phyloP scores from a whole-genome alignment of 1,284 basidiomycete genomes.

The Ustilago curta region DNA sequence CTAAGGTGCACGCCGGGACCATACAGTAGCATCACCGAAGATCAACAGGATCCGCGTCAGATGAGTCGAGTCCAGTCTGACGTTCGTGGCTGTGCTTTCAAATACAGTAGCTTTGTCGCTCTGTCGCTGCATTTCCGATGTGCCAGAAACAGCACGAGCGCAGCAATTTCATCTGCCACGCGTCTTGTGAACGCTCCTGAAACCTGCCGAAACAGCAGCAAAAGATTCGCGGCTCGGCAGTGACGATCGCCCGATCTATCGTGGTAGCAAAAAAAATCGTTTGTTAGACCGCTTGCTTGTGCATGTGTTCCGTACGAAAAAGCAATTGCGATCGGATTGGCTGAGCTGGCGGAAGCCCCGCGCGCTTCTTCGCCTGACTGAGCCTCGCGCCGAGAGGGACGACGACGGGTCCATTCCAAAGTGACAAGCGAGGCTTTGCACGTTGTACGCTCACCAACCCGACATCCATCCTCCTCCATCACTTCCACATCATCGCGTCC shows the following conservation, averaged over 20 bases:
- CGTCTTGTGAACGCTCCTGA: neutral
- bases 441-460: neutral
- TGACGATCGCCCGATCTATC: constrained; percentile 5
- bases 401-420: neutral
- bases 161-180: constrained; percentile 9
- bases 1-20: too few species aligned
- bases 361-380: neutral
- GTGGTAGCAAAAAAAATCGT: too few species aligned
- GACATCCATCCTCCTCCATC: neutral
- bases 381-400: neutral
- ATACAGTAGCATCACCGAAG: too few species aligned
- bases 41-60: too few species aligned
- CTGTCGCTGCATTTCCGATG: constrained; percentile 7
- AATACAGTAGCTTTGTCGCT: too few species aligned
- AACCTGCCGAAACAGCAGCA: neutral
- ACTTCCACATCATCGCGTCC: neutral
- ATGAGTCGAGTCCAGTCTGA: neutral
- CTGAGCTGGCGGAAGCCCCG: constrained; percentile 5
- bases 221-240: neutral
- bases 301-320: constrained; percentile 4
- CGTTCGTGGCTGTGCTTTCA: constrained; percentile 8
- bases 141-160: too few species aligned
- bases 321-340: constrained; percentile 5
- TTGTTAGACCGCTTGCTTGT: neutral
- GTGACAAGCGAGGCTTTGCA: constrained; percentile 1